These are phyloP conservation scores for Castanea sativa DNA, from an alignment of 306 rosid genomes.

Conservation along the genomic window DNA sequence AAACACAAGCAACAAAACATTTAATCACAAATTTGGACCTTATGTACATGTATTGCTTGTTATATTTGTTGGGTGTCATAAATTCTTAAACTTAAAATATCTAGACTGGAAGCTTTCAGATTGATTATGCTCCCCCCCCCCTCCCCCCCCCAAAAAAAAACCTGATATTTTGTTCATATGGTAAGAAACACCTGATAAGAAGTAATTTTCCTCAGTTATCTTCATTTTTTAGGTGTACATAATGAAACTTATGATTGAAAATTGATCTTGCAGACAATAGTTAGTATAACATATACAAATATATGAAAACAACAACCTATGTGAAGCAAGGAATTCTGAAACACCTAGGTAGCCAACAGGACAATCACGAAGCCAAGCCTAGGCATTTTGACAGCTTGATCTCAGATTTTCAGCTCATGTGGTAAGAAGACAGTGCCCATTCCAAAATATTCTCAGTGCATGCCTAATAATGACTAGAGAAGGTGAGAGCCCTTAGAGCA, in stretches of 20 bases:
- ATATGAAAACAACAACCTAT: not conserved
- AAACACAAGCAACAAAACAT: constrained; percentile 18
- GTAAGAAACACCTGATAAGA: not conserved
- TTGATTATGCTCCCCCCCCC: not conserved
- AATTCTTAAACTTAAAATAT: not conserved
- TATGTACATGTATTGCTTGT: not conserved
- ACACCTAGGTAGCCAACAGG: not conserved
- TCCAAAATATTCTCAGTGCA: not conserved
- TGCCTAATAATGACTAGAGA: not conserved
- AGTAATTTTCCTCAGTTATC: not conserved
- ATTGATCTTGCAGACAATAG: not conserved
- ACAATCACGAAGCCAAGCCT: not conserved
- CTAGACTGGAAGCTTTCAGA: not conserved
- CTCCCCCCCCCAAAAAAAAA: no score
- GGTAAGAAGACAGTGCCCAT: not conserved
- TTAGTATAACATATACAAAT: not conserved
- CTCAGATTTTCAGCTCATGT: not conserved
- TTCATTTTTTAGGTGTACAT: not conserved
- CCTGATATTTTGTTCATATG: not conserved
- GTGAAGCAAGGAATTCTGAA: not conserved
- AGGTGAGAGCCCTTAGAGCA: not conserved
- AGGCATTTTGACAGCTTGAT: not conserved
- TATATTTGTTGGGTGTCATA: not conserved
- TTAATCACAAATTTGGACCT: constrained; percentile 2
- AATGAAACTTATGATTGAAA: no score